These are phyloP conservation scores for Tolypocladium guangdongense DNA, from an alignment of 2,329 filamentous ascomycete genomes.

Conservation along the genomic window DNA sequence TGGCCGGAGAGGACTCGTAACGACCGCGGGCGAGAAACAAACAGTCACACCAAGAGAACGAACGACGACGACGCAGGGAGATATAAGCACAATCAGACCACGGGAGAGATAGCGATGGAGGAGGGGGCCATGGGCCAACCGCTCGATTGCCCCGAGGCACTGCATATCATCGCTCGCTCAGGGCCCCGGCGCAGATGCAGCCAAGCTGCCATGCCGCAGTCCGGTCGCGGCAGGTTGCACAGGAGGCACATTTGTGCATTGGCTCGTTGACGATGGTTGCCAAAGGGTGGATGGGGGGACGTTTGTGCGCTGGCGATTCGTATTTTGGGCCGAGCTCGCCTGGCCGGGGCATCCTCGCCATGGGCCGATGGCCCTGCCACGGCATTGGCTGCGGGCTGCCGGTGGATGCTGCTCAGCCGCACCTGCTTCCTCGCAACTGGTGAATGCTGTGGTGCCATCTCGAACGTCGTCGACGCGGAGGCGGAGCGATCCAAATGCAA, in stretches of 20 bases:
- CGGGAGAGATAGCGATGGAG: neutral
- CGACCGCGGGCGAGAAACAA: neutral
- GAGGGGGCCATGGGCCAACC: no score
- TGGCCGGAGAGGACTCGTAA: neutral
- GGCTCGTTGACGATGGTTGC: neutral
- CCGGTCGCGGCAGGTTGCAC: neutral
- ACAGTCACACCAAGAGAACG: neutral
- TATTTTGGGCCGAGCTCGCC: neutral
- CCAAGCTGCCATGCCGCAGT: neutral
- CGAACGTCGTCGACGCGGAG: no score
- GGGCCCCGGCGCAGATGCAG: neutral
- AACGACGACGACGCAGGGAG: neutral
- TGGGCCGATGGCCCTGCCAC: neutral
- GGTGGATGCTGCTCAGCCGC: constrained; percentile 2
- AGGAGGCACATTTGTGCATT: neutral
- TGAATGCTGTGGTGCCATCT: neutral
- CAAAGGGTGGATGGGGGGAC: neutral
- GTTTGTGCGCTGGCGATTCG: neutral
- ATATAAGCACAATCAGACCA: neutral
- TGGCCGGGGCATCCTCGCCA: neutral
- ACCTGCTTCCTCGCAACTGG: neutral
- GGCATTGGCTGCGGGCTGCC: neutral
- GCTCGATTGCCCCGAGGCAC: no score
- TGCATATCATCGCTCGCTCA: neutral
- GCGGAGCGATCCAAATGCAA: no score